phyloP scores from a whole-genome alignment of 148 eudicot species.

The Amaranthus cruentus region DNA sequence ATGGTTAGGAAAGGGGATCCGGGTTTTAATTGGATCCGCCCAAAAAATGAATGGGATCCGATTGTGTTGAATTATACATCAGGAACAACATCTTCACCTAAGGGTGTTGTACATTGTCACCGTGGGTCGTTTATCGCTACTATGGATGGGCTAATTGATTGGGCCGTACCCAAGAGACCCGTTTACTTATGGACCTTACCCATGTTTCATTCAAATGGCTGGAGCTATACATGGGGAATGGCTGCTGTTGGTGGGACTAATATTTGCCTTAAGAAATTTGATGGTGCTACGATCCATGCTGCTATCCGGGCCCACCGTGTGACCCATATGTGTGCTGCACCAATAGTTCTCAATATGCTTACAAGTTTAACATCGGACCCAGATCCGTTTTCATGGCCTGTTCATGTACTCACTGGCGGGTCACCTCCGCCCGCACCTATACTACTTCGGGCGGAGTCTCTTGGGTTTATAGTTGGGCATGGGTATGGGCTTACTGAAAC shows the following conservation, averaged over 20 bases:
- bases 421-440: constrained; percentile 39
- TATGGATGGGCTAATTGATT: constrained; percentile 42
- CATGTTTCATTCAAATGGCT: constrained; percentile 62
- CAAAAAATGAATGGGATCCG: constrained; percentile 22
- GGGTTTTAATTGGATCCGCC: constrained; percentile 10
- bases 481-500: constrained; percentile 34
- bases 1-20: constrained; percentile 18
- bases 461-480: constrained; percentile 36
- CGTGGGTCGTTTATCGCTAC: constrained; percentile 34
- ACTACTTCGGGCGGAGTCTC: constrained; percentile 27
- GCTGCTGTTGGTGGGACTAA: constrained; percentile 62
- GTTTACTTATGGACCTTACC: constrained; percentile 61
- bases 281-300: constrained; percentile 29
- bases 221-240: constrained; percentile 61
- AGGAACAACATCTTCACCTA: constrained; percentile 61
- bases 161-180: constrained; percentile 49
- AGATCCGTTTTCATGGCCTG: constrained; percentile 2
- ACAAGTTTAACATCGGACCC: constrained; percentile 14
- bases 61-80: constrained; percentile 50
- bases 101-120: constrained; percentile 52
- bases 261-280: constrained; percentile 43
- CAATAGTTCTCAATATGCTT: constrained; percentile 59
- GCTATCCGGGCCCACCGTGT: constrained; percentile 33
- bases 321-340: constrained; percentile 79
- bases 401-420: constrained; percentile 33